A percentile compares a stretch with the other conserved stretches of the same genome.
Conservation (phyloP, 208 protist species). For the Crithidia fasciculata region DNA sequence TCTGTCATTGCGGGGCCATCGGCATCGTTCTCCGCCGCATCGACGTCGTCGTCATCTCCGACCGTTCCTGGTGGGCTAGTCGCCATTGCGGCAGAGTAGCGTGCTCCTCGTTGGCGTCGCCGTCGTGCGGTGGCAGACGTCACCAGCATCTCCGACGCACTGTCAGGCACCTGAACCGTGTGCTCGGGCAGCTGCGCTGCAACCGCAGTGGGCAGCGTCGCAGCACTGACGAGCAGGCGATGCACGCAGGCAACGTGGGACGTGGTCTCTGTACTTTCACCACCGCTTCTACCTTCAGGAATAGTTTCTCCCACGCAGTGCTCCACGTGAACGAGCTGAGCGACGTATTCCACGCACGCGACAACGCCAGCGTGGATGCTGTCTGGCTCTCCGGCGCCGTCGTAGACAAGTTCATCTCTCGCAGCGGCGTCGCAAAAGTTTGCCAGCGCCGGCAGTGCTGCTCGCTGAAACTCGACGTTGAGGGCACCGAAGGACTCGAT, state of each 20-base stretch:
- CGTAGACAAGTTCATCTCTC: conserved; percentile 19
- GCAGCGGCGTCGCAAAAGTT: conserved; percentile 9
- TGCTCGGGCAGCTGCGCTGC: conserved; percentile 17
- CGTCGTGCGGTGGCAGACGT: conserved; percentile 12
- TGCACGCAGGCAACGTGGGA: conserved; percentile 18
- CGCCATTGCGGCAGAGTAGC: neutral
- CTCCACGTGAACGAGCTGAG: conserved; percentile 12
- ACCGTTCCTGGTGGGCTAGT: neutral
- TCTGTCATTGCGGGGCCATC: neutral
- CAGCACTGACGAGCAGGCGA: conserved; percentile 18
- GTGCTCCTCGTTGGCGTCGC: neutral
- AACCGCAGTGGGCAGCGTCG: conserved; percentile 15
- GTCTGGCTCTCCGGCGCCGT: conserved; percentile 17
- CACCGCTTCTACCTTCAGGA: neutral
- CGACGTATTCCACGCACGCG: conserved; percentile 21
- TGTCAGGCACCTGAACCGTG: conserved; percentile 22
- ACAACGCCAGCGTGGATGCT: conserved; percentile 30
- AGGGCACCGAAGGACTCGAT: conserved; percentile 10
- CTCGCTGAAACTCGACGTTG: conserved; percentile 8
- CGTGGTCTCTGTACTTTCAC: neutral
- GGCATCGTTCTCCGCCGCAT: conserved; percentile 6
- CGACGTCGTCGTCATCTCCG: neutral
- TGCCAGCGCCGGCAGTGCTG: conserved; percentile 14
- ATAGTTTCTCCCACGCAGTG: neutral
- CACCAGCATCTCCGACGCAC: conserved; percentile 20